Base-by-base conservation (phyloP, 768 basidiomycete species). In the Mycena filopes region DNA sequence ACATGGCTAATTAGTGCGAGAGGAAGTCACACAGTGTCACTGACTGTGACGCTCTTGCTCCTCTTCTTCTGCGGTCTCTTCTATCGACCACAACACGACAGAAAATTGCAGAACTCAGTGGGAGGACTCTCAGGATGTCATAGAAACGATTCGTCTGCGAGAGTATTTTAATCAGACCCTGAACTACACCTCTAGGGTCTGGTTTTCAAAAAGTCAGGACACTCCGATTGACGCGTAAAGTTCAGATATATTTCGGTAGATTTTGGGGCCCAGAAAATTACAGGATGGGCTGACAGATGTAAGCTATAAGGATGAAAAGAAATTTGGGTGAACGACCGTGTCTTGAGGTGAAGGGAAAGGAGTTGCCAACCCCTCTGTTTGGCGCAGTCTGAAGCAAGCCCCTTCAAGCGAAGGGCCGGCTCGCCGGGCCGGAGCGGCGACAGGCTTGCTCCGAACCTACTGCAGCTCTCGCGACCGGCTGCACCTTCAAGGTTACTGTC, bases 401-500 rank as follows among this genome's bases (percentile, higher is more conserved):
- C n/a, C n/a, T n/a, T n/a, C n/a, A n/a, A n/a, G n/a, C n/a, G n/a
- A n/a, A n/a, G n/a, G n/a, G n/a, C n/a, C n/a, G n/a, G n/a, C n/a
- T n/a, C n/a, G n/a, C n/a, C n/a, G n/a, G n/a, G n/a, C n/a, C n/a
- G n/a, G n/a, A n/a, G n/a, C n/a, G n/a, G n/a, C n/a, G n/a, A n/a
- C n/a, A n/a, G n/a, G n/a, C n/a, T n/a, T n/a, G n/a, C n/a, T n/a
- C n/a, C n/a, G n/a, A n/a, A n/a, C n/a, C n/a, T n/a, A n/a, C n/a
- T n/a, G n/a, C n/a, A n/a, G 89, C 84, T 2, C 75, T 86, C 10
- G 90, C 92, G 2, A 90, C 92, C 0, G 88, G 84, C 4, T 92
- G 91, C 64, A 77, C 80, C 40, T 75, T 85, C 33, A 80, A 84
- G 11, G 76, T 89, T 51, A 73, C 76, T 9, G 70, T 71, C 16